Conservation (phyloP, 495 filamentous ascomycete species). For the Trichoderma reesei region DNA sequence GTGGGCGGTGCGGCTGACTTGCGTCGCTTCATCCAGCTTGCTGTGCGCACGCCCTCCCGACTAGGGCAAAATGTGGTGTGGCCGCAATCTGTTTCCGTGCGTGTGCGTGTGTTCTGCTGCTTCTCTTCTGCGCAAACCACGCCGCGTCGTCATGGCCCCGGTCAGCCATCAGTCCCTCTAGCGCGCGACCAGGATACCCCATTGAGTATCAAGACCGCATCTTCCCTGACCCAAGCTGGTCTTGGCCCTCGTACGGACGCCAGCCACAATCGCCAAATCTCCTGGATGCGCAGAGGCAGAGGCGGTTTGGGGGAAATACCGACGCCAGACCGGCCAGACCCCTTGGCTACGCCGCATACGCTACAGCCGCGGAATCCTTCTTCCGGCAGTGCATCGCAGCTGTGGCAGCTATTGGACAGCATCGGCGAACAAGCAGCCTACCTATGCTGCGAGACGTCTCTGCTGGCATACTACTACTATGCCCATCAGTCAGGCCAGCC, state of each 20-base stretch:
- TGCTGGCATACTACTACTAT: slow-evolving; percentile 1
- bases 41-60: slow-evolving; percentile 1
- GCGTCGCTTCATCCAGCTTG: neutral
- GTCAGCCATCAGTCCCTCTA: slow-evolving; percentile 2
- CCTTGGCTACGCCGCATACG: neutral
- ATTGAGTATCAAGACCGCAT: slow-evolving; percentile 8
- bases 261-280: slow-evolving; percentile 2
- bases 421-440: neutral
- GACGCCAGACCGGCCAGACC: neutral
- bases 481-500: neutral
- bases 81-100: neutral
- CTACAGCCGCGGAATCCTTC: neutral
- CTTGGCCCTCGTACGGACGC: slow-evolving; percentile 5
- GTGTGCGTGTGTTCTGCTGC: slow-evolving; percentile 4
- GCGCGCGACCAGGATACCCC: neutral
- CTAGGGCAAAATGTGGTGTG: neutral
- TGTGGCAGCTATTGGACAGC: neutral
- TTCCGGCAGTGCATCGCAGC: neutral
- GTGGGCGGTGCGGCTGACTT: slow-evolving; percentile 6
- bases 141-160: neutral
- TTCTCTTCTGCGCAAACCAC: slow-evolving; percentile 8
- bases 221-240: neutral
- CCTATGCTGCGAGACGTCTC: neutral
- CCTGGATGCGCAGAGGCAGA: slow-evolving; percentile 1
- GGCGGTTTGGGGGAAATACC: neutral